Conservation (phyloP, 2,329 filamentous ascomycete species). For the Phyllosticta citrichinensis region DNA sequence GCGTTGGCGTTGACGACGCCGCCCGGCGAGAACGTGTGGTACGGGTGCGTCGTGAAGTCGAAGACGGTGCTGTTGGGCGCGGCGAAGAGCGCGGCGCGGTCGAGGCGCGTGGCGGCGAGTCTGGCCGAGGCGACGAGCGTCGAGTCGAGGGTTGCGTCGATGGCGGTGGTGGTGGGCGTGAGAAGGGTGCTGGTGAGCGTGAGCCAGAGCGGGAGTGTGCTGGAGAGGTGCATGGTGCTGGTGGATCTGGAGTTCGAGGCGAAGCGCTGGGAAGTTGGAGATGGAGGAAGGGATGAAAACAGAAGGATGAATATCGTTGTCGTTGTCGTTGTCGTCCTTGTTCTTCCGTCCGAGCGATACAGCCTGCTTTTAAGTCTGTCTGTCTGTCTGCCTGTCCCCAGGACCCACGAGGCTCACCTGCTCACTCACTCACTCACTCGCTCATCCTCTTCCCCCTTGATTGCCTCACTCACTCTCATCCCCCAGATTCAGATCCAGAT, state of each 20-base stretch:
- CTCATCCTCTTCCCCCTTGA: neutral
- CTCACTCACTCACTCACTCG: neutral
- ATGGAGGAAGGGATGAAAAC: neutral
- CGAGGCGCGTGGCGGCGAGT: slow-evolving; percentile 32
- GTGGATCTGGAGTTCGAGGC: neutral
- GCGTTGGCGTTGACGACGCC: slow-evolving; percentile 43
- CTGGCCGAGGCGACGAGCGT: neutral
- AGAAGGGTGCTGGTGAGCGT: neutral
- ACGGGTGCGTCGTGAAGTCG: slow-evolving; percentile 36
- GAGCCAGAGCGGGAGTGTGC: neutral
- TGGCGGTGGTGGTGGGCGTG: neutral
- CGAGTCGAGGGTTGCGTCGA: neutral
- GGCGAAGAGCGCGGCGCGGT: slow-evolving; percentile 33
- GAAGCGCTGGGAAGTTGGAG: neutral
- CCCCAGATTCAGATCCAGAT: neutral
- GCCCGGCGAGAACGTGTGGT: slow-evolving; percentile 36
- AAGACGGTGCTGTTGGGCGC: slow-evolving; percentile 38
- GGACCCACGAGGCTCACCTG: neutral
- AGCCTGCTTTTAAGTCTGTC: neutral
- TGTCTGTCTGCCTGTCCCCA: neutral
- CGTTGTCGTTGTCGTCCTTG: neutral
- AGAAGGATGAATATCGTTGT: neutral
- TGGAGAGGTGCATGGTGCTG: neutral
- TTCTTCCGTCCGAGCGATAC: neutral
- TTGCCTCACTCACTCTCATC: neutral